phyloP scores from a whole-genome alignment of 345 rosid genomes.

The Salix caprea region DNA sequence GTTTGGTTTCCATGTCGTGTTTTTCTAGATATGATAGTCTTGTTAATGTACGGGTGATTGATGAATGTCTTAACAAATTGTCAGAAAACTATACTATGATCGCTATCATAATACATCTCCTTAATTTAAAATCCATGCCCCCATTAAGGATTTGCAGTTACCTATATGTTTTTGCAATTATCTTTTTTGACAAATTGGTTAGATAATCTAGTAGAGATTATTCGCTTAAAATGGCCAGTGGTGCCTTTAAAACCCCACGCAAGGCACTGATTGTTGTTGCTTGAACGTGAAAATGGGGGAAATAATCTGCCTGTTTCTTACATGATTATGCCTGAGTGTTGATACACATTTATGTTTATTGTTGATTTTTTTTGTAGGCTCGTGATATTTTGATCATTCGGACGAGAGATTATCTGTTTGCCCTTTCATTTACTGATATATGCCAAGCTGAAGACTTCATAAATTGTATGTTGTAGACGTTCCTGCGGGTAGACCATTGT shows the following conservation, averaged over 20 bases:
- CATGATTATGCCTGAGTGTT: neutral
- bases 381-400: conserved; percentile 80
- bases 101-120: no score
- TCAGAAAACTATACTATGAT: no score
- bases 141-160: neutral
- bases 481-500: conserved; percentile 62
- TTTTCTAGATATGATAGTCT: no score
- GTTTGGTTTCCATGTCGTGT: conserved; percentile 4
- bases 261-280: neutral
- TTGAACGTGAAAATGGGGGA: neutral
- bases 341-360: neutral
- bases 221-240: neutral
- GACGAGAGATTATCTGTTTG: conserved; percentile 83
- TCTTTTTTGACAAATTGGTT: neutral
- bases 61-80: neutral
- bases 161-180: neutral
- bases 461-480: no score
- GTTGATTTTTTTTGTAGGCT: conserved; percentile 37
- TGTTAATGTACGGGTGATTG: neutral
- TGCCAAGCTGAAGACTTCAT: conserved; percentile 46
- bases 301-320: neutral
- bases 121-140: no score
- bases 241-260: neutral
- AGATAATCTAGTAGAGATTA: neutral
- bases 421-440: conserved; percentile 64